Evolutionary conservation across 2,329 filamentous ascomycete species (phyloP), one percentile per base, ranked within the genome.

Genomic region (Torrubiellomyces zombiae): DNA sequence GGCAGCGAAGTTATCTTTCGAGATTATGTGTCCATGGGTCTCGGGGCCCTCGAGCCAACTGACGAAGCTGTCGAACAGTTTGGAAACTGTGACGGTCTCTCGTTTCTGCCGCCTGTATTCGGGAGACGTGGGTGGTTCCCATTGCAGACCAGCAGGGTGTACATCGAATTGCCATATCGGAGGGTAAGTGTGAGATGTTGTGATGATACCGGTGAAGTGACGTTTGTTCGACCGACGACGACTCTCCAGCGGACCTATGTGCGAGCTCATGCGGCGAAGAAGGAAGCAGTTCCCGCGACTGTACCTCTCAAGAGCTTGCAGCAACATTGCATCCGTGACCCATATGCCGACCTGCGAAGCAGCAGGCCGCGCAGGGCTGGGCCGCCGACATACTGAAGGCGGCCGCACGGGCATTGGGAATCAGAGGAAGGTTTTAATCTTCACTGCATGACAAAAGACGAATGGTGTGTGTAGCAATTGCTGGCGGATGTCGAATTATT

Each of bases 221-320:
- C 66, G 56, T 39, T 55, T 66, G 18, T 63, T 62, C 12, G 60
- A 37, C 6, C 65, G 55, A 16, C 60, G 61, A 16, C 61, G 56
- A 38, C 53, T 58, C 44, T 71, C 67, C 32, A 71, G 49, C 1
- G 65, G 64, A 0, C 65, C 66, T 0, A 60, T 58, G 6, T 58
- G 50, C 14, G 56, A 61, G 37, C 50, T 54, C 9, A 56, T 32
- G 16, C 31, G 36, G 23, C 53, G 44, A 14, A 33, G 32, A 4
- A 38, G 25, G 8, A 29, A 27, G 5, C 29, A 10, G n/a, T 28
- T 30, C 6, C 32, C 23, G 12, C 38, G 39, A n/a, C 38, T 33
- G 12, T 41, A 48, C 21, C 37, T 41, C 16, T 50, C 43, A 38
- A 47, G 36, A 26, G 47, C 43, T 27, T 39, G 41, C 9, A 33